Percentiles rank a stretch among this genome's conserved stretches.
phyloP scores from a whole-genome alignment of 1,139 yeast genomes.

The Hyphopichia buzzinii region DNA sequence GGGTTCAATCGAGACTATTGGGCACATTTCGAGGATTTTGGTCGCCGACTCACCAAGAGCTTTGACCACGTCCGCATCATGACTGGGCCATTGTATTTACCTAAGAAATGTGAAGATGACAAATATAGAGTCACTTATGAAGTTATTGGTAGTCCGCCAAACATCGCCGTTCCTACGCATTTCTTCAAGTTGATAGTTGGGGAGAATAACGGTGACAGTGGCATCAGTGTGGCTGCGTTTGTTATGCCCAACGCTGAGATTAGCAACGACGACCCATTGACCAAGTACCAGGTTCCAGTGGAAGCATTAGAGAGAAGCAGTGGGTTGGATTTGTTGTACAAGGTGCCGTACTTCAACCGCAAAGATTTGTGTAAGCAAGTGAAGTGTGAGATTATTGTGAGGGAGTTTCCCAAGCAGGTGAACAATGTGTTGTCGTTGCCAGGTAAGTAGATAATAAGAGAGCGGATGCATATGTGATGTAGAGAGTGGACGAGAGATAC shows the following conservation, averaged over 20 bases:
- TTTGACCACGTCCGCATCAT: conserved; percentile 78
- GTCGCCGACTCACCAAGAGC: conserved; percentile 65
- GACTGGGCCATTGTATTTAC: conserved; percentile 92
- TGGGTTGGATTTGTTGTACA: conserved; percentile 78
- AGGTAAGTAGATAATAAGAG: conserved; percentile 13
- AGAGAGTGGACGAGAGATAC: too few species aligned
- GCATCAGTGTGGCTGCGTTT: conserved; percentile 82
- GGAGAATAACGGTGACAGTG: conserved; percentile 53
- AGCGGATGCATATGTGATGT: too few species aligned
- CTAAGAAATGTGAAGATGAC: conserved; percentile 67
- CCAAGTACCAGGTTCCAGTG: conserved; percentile 79
- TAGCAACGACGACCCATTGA: conserved; percentile 66
- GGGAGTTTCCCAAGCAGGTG: conserved; percentile 67
- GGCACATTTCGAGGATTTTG: conserved; percentile 95
- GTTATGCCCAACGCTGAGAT: conserved; percentile 85
- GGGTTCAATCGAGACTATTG: conserved; percentile 96
- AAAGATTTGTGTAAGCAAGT: conserved; percentile 77
- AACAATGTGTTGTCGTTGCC: conserved; percentile 24
- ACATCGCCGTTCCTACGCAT: conserved; percentile 95
- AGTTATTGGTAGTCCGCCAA: conserved; percentile 96
- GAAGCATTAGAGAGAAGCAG: conserved; percentile 85
- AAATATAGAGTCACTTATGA: conserved; percentile 84
- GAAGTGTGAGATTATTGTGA: conserved; percentile 74
- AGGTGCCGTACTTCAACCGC: conserved; percentile 59
- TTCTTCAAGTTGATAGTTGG: conserved; percentile 89